A percentile compares a stretch with the other conserved stretches of the same genome.
Evolutionary conservation across 2,329 filamentous ascomycete species (phyloP).

Genomic region (Microascus cirrosus): DNA sequence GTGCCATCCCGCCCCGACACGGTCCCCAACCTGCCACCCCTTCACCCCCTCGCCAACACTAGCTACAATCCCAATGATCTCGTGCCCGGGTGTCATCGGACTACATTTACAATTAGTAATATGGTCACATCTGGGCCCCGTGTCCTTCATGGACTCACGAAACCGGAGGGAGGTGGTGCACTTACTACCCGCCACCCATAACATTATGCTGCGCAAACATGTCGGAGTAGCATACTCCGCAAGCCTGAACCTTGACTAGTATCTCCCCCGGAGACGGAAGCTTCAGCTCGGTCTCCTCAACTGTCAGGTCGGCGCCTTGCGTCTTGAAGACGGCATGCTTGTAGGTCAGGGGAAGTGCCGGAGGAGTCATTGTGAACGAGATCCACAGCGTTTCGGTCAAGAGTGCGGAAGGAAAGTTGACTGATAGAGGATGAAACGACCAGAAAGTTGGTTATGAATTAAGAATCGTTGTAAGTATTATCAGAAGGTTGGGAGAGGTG

Average conservation of each 20-base stretch:
- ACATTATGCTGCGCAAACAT: conserved; percentile 11
- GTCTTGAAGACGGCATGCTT: not conserved
- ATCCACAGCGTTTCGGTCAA: too few relatives aligned
- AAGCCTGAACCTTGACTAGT: conserved; percentile 60
- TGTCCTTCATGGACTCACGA: too few relatives aligned
- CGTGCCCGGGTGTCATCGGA: conserved; percentile 49
- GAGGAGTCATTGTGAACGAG: too few relatives aligned
- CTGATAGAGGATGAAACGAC: too few relatives aligned
- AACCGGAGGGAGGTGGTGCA: conserved; percentile 47
- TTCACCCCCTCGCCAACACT: conserved; percentile 46
- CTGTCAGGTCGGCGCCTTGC: not conserved
- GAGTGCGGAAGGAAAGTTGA: too few relatives aligned
- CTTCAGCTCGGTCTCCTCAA: not conserved
- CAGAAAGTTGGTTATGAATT: too few relatives aligned
- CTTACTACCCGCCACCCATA: conserved; percentile 36
- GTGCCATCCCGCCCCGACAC: conserved; percentile 59
- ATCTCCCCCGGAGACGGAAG: conserved; percentile 36
- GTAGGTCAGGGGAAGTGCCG: not conserved
- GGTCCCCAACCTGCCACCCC: conserved; percentile 50
- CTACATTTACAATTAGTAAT: conserved; percentile 12
- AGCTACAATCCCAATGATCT: conserved; percentile 57
- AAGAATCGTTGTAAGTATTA: too few relatives aligned
- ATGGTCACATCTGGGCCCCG: too few relatives aligned
- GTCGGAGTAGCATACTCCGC: conserved; percentile 62
- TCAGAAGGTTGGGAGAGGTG: too few relatives aligned